phyloP scores from a whole-genome alignment of 2,329 filamentous ascomycete species.

The Fusarium buharicum region DNA sequence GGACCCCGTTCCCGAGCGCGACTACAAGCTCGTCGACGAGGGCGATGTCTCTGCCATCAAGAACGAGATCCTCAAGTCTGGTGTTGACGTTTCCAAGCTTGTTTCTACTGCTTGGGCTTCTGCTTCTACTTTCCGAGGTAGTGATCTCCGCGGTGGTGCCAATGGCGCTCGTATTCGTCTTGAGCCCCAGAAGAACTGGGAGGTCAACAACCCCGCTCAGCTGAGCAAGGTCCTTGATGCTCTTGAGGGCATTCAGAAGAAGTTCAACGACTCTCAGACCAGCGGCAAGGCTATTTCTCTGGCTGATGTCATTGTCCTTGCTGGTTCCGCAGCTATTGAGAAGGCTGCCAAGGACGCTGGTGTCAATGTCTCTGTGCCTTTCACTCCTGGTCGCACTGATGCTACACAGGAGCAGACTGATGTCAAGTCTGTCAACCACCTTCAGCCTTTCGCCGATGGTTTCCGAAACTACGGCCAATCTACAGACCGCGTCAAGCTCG shows the following conservation, averaged over 20 bases:
- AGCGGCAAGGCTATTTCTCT: conserved; percentile 76
- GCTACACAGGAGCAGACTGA: conserved; percentile 79
- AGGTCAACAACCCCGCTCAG: conserved; percentile 77
- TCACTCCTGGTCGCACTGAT: conserved; percentile 77
- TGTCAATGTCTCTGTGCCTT: conserved; percentile 69
- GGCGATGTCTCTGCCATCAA: conserved; percentile 73
- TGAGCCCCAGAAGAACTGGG: conserved; percentile 76
- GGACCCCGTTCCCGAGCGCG: conserved; percentile 72
- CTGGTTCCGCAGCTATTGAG: conserved; percentile 74
- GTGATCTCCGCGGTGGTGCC: conserved; percentile 84
- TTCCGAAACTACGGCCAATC: conserved; percentile 83
- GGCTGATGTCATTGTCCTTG: conserved; percentile 82
- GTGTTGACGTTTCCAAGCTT: conserved; percentile 68
- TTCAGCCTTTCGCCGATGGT: conserved; percentile 75
- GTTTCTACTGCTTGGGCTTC: conserved; percentile 75
- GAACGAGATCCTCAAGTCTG: conserved; percentile 72
- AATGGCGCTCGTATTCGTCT: conserved; percentile 83
- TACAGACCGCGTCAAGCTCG: conserved; percentile 68
- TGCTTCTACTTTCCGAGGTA: conserved; percentile 76
- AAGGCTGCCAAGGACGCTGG: conserved; percentile 70
- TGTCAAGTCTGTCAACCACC: conserved; percentile 67
- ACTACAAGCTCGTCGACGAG: conserved; percentile 69
- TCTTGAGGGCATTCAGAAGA: conserved; percentile 72
- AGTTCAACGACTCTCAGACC: conserved; percentile 66
- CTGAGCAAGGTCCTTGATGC: conserved; percentile 69